phyloP scores from a whole-genome alignment of 1,139 yeast genomes.

The Martiniozyma asiatica region DNA sequence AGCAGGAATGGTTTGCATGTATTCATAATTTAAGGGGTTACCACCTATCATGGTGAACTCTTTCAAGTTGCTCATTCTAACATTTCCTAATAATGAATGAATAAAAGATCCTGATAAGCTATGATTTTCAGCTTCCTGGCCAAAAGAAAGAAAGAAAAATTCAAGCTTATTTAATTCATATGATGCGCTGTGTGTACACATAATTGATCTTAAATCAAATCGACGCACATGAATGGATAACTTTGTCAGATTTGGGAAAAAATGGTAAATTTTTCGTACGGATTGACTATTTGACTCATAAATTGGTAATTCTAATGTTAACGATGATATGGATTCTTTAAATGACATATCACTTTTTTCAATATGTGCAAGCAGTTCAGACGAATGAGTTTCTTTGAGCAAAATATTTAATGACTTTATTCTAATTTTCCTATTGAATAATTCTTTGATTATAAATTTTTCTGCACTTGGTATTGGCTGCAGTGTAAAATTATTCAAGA shows the following conservation, averaged over 20 bases:
- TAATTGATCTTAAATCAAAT: too few relatives aligned
- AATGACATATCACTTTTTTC: conserved; percentile 7
- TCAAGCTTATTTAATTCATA: too few relatives aligned
- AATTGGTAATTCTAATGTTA: conserved; percentile 9
- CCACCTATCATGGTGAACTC: not conserved
- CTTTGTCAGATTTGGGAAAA: conserved; percentile 2
- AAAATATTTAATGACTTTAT: conserved; percentile 1
- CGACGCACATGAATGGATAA: too few relatives aligned
- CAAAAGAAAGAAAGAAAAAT: too few relatives aligned
- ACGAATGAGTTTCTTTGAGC: conserved; percentile 1
- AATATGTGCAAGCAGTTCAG: not conserved
- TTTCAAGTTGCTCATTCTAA: not conserved
- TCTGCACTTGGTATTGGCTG: conserved; percentile 14
- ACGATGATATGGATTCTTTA: conserved; percentile 4
- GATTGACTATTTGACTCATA: conserved; percentile 1
- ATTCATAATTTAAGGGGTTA: conserved; percentile 1
- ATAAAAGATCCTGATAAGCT: too few relatives aligned
- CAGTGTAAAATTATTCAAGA: conserved; percentile 8
- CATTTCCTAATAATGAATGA: too few relatives aligned
- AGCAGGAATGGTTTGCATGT: not conserved
- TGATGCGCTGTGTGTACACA: too few relatives aligned
- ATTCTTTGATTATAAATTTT: conserved; percentile 11
- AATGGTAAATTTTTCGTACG: not conserved
- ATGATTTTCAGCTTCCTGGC: too few relatives aligned
- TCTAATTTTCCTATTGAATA: conserved; percentile 8